Percentiles rank a stretch among this genome's conserved stretches.
These are phyloP conservation scores for Vitis hybrid DNA, from an alignment of 177 flowering plant genomes.

Conservation along the genomic window DNA sequence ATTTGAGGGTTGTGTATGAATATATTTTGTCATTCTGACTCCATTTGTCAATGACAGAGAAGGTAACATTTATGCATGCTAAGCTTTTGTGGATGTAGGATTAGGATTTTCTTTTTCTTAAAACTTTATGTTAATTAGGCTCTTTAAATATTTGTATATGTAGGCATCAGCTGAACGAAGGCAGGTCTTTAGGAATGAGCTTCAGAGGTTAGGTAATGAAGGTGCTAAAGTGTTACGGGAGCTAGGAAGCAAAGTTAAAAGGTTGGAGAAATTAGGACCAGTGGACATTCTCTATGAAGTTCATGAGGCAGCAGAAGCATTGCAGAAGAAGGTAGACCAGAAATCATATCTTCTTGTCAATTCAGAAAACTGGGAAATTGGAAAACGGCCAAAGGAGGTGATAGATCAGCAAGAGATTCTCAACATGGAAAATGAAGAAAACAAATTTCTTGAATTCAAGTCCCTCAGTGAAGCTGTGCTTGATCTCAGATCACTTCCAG, in stretches of 20 bases:
- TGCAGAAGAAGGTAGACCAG: constrained; percentile 48
- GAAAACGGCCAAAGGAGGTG: constrained; percentile 25
- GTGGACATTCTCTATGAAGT: constrained; percentile 45
- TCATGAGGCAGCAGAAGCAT: constrained; percentile 51
- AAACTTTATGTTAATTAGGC: no score
- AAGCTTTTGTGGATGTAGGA: no score
- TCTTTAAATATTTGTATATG: neutral
- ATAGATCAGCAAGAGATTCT: constrained; percentile 29
- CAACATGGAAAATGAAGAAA: constrained; percentile 28
- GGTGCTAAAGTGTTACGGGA: constrained; percentile 54
- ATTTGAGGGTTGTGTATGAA: neutral
- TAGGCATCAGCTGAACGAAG: constrained; percentile 54
- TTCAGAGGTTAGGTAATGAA: constrained; percentile 47
- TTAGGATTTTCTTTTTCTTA: no score
- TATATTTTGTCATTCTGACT: neutral
- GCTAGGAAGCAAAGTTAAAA: constrained; percentile 49
- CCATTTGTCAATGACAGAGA: neutral
- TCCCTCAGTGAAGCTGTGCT: constrained; percentile 48
- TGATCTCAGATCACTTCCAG: constrained; percentile 24
- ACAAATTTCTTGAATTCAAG: constrained; percentile 26
- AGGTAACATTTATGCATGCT: neutral
- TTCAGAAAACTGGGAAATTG: constrained; percentile 57
- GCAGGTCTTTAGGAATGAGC: constrained; percentile 43
- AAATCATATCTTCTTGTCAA: constrained; percentile 56
- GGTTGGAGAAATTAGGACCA: constrained; percentile 50